Evolutionary conservation across 768 basidiomycete species (phyloP).

Genomic region (Leccinum subtestaceum): DNA sequence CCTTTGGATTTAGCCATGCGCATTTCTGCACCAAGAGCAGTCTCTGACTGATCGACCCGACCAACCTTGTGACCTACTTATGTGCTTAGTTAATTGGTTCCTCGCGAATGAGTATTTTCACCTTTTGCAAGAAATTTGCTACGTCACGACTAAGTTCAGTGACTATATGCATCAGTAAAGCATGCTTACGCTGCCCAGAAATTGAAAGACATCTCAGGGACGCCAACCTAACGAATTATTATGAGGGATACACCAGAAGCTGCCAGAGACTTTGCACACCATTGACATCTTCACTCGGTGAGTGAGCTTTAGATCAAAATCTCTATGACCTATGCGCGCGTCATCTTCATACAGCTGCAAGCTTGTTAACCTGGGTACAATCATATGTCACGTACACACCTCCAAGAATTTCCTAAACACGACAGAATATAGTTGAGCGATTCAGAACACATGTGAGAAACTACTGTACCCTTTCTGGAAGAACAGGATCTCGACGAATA

Average conservation of each 20-base stretch:
- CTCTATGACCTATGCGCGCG: constrained; percentile 86
- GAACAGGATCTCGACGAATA: constrained; percentile 65
- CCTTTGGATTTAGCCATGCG: constrained; percentile 66
- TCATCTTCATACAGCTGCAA: constrained; percentile 88
- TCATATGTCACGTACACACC: constrained; percentile 34
- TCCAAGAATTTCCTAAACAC: constrained; percentile 74
- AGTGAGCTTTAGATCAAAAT: constrained; percentile 93
- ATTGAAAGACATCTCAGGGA: constrained; percentile 91
- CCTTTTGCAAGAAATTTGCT: constrained; percentile 80
- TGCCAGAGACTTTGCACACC: constrained; percentile 45
- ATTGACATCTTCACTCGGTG: constrained; percentile 98
- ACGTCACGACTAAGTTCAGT: constrained; percentile 4
- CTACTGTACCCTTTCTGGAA: constrained; percentile 89
- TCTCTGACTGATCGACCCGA: constrained; percentile 95
- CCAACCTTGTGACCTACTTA: constrained; percentile 85
- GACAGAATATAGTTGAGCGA: constrained; percentile 17
- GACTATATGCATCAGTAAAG: neutral
- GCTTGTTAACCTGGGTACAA: neutral
- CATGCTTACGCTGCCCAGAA: constrained; percentile 81
- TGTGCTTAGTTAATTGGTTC: neutral
- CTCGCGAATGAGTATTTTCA: neutral
- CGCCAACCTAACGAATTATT: constrained; percentile 65
- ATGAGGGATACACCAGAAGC: neutral
- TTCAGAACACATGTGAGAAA: constrained; percentile 5
- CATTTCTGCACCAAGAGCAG: constrained; percentile 96